phyloP scores from a whole-genome alignment of 805 yeast species.

The Zygosaccharomyces rouxii region DNA sequence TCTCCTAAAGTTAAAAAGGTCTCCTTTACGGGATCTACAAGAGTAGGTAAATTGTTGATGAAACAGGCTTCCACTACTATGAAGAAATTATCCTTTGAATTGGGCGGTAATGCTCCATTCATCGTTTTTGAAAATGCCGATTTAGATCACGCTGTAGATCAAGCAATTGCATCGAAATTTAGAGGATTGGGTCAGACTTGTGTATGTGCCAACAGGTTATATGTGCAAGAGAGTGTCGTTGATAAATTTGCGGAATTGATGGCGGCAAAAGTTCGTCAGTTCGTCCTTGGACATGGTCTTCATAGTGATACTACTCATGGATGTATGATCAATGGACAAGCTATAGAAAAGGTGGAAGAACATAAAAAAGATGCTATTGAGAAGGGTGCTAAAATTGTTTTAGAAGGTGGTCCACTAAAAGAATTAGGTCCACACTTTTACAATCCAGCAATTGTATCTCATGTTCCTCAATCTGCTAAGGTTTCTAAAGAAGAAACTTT shows the following conservation, averaged over 20 bases:
- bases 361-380: slow-evolving; percentile 51
- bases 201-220: slow-evolving; percentile 58
- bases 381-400: slow-evolving; percentile 50
- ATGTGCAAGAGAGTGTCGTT: slow-evolving; percentile 48
- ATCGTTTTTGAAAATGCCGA: slow-evolving; percentile 59
- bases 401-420: slow-evolving; percentile 50
- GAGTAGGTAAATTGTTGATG: slow-evolving; percentile 58
- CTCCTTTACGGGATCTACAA: slow-evolving; percentile 63
- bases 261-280: slow-evolving; percentile 42
- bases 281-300: slow-evolving; percentile 55
- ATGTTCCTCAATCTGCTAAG: slow-evolving; percentile 48
- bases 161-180: slow-evolving; percentile 52
- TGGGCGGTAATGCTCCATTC: slow-evolving; percentile 67
- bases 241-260: slow-evolving; percentile 45
- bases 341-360: slow-evolving; percentile 50
- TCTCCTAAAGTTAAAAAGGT: slow-evolving; percentile 49
- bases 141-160: slow-evolving; percentile 50
- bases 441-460: slow-evolving; percentile 50
- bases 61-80: slow-evolving; percentile 52
- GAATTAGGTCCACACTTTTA: slow-evolving; percentile 49
- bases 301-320: slow-evolving; percentile 51
- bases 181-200: slow-evolving; percentile 64
- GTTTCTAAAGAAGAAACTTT: slow-evolving; percentile 57
- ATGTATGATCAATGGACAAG: slow-evolving; percentile 48
- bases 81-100: slow-evolving; percentile 57